Evolutionary conservation across 78 protist genomes (phyloP), one percentile per base, ranked within the genome.

Genomic region (Isochrysis galbana): DNA sequence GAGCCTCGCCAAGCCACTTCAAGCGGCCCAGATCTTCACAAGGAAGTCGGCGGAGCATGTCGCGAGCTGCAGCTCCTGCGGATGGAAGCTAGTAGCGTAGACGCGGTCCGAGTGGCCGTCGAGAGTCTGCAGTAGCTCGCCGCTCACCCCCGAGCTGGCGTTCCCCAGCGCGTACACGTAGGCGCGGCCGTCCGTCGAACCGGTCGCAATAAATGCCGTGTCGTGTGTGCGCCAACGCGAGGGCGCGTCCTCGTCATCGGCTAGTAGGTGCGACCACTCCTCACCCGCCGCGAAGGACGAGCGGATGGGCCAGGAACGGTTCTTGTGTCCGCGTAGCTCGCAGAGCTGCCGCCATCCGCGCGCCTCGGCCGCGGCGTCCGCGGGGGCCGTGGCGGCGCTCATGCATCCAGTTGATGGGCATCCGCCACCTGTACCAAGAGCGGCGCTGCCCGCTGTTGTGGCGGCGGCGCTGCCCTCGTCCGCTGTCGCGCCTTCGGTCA

Each of bases 231-330:
- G 38, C 1, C 2, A 19, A 44, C 47, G 84, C 38, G 78, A 29
- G 41, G 82, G 61, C 32, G 97, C 90, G 93, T 97, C 98, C 93
- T 97, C 98, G 92, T 96, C 98, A 39, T 97, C 97, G 45, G 29
- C 98, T 97, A 78, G 92, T 96, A 26, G 99, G 99, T 25, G 94
- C 92, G 54, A 77, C 67, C 69, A 89, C 25, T 94, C 80, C 41
- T 48, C 39, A 5, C 97, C 97, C 29, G 86, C 77, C 70, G 78
- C 94, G 88, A 94, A 93, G 19, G 94, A 93, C 44, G 93, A 87
- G 26, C 90, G 89, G 46, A 95, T 95, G 74, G 97, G 97, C 95
- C 95, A 95, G 74, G 94, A 91, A 91, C 93, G 90, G 89, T 95
- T 95, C 42, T 87, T 51, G 44, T 94, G 94, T 22, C 95, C 93